Percentiles rank a stretch among this genome's conserved stretches.
Evolutionary conservation across 164 flowering plant species (phyloP).

Genomic region (Vitis cinerea): DNA sequence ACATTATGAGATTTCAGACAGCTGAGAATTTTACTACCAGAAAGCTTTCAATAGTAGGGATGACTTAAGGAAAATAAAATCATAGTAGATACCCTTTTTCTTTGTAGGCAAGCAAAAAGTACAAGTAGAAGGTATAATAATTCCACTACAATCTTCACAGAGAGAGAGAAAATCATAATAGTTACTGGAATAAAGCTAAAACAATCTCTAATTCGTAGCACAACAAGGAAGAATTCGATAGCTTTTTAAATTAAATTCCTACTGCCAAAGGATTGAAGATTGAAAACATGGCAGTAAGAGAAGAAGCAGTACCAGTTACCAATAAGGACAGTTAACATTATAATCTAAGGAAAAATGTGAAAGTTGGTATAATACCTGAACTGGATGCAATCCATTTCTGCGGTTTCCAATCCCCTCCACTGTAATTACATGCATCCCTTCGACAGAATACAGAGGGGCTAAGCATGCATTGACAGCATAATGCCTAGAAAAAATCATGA

Average conservation of each 20-base stretch:
- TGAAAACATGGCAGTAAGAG: background rate
- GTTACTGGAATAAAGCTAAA: too few relatives aligned
- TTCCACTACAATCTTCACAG: too few relatives aligned
- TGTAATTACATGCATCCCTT: conserved; percentile 97
- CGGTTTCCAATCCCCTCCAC: conserved; percentile 90
- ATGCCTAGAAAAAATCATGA: conserved; percentile 49
- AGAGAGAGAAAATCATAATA: too few relatives aligned
- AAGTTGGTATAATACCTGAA: conserved; percentile 54
- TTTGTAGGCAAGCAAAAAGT: too few relatives aligned
- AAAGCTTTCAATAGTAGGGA: too few relatives aligned
- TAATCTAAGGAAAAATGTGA: background rate
- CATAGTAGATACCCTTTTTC: too few relatives aligned
- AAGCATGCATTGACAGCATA: conserved; percentile 93
- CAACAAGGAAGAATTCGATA: too few relatives aligned
- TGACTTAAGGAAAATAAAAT: too few relatives aligned
- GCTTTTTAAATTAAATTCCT: too few relatives aligned
- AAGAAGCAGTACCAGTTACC: background rate
- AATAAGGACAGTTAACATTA: background rate
- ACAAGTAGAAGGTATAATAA: too few relatives aligned
- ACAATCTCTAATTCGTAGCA: too few relatives aligned
- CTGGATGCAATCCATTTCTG: conserved; percentile 78
- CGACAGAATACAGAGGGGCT: conserved; percentile 95
- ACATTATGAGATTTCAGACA: conserved; percentile 6
- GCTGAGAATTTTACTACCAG: background rate
- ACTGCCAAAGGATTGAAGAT: background rate